These are phyloP conservation scores for Rhexocercosporidium sp. DNA, from an alignment of 2,329 filamentous ascomycete genomes.

Conservation along the genomic window DNA sequence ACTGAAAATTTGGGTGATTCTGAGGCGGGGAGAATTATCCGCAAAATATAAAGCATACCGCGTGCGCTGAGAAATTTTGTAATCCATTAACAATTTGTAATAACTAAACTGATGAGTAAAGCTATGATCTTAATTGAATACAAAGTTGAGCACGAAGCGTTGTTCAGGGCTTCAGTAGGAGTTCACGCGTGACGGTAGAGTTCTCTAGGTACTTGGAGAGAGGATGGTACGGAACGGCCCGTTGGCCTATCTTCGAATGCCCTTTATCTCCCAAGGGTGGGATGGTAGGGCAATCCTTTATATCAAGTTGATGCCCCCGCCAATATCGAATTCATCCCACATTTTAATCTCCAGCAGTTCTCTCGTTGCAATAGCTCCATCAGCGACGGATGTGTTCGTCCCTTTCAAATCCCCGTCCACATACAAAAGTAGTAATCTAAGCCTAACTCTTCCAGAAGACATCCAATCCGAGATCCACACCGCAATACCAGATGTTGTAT, in stretches of 20 bases:
- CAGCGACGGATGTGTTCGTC: not conserved
- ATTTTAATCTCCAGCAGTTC: too few relatives aligned
- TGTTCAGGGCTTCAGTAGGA: too few relatives aligned
- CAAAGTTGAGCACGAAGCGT: too few relatives aligned
- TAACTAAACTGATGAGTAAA: too few relatives aligned
- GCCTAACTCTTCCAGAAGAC: slow-evolving; percentile 25
- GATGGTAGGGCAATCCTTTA: not conserved
- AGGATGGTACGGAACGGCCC: not conserved
- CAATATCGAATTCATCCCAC: too few relatives aligned
- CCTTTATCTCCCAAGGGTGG: not conserved
- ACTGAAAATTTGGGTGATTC: not conserved
- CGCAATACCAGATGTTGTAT: slow-evolving; percentile 60
- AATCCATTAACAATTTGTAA: not conserved
- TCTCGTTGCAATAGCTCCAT: not conserved
- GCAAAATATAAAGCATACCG: not conserved
- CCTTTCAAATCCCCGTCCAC: not conserved
- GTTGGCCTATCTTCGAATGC: not conserved
- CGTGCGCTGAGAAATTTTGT: not conserved
- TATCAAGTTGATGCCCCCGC: too few relatives aligned
- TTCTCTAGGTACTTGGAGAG: too few relatives aligned
- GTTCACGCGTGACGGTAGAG: too few relatives aligned
- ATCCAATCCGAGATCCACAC: slow-evolving; percentile 62
- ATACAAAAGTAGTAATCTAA: slow-evolving; percentile 22
- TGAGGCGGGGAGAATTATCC: not conserved
- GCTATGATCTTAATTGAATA: too few relatives aligned